Percentiles rank a stretch among this genome's conserved stretches.
Evolutionary conservation across 257 asterid species (phyloP).

Genomic region (Nyctanthes arbortristis): DNA sequence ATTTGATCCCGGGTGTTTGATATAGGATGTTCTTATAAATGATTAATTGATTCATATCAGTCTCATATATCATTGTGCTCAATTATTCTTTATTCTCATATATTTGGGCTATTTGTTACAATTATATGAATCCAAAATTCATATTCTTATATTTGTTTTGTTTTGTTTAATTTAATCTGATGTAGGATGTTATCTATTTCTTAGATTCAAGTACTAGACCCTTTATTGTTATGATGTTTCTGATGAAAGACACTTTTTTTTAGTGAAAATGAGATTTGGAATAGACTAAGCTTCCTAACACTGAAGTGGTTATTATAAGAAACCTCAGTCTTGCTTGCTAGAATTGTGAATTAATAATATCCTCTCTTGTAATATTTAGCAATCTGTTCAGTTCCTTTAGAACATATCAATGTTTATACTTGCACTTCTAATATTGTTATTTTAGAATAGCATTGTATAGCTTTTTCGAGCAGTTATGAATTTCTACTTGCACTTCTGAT

Average conservation of each 20-base stretch:
- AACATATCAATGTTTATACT: not conserved
- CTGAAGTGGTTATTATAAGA: conserved; percentile 25
- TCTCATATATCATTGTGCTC: conserved; percentile 17
- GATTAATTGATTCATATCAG: conserved; percentile 18
- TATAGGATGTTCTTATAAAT: too few species aligned
- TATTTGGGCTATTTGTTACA: too few species aligned
- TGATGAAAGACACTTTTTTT: conserved; percentile 9
- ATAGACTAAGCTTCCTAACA: conserved; percentile 17
- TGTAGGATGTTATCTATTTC: conserved; percentile 19
- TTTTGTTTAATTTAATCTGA: too few species aligned
- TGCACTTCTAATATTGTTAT: not conserved
- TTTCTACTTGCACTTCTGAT: too few species aligned
- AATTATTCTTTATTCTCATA: not conserved
- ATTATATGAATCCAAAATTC: too few species aligned
- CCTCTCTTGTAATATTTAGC: not conserved
- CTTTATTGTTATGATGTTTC: conserved; percentile 22
- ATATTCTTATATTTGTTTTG: too few species aligned
- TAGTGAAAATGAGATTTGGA: conserved; percentile 37
- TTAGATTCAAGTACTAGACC: conserved; percentile 21
- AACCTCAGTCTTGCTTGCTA: not conserved
- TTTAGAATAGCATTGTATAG: not conserved
- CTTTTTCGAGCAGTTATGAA: conserved; percentile 12
- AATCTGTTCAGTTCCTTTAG: not conserved
- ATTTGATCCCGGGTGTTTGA: conserved; percentile 51
- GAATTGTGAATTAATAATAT: not conserved